These are phyloP conservation scores for Capronia americana DNA, from an alignment of 2,329 filamentous ascomycete genomes.

Conservation along the genomic window DNA sequence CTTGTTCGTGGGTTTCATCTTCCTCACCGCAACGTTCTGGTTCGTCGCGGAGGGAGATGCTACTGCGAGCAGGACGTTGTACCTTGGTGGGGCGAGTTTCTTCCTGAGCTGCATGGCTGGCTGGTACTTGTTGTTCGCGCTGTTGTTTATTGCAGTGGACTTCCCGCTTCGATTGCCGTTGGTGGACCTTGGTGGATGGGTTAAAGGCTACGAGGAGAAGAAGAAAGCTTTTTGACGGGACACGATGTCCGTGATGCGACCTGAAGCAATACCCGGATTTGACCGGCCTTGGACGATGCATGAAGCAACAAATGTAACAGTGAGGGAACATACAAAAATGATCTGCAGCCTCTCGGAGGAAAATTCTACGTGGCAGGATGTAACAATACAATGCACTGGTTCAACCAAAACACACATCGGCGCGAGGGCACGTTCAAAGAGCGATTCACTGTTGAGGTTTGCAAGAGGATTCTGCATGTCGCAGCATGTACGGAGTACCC, in stretches of 20 bases:
- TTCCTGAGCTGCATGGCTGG: constrained; percentile 54
- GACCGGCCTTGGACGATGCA: neutral
- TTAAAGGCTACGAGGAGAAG: constrained; percentile 3
- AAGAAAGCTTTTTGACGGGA: neutral
- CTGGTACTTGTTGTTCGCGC: constrained; percentile 62
- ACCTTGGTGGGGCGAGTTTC: constrained; percentile 52
- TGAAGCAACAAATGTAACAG: neutral
- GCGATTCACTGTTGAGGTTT: no score
- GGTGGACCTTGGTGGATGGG: constrained; percentile 56
- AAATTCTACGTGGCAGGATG: neutral
- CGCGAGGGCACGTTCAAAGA: neutral
- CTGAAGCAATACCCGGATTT: neutral
- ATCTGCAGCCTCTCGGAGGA: neutral
- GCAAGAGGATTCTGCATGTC: neutral
- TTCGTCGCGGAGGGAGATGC: constrained; percentile 13
- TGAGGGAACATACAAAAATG: neutral
- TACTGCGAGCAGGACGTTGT: constrained; percentile 48
- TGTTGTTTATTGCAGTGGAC: constrained; percentile 61
- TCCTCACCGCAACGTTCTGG: constrained; percentile 24
- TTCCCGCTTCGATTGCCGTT: constrained; percentile 64
- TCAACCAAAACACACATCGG: neutral
- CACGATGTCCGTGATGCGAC: neutral
- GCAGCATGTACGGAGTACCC: no score
- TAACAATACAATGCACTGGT: neutral
- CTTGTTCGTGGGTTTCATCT: constrained; percentile 46